Evolutionary conservation across 2,329 filamentous ascomycete species (phyloP).

Genomic region (Zymoseptoria crescenta): DNA sequence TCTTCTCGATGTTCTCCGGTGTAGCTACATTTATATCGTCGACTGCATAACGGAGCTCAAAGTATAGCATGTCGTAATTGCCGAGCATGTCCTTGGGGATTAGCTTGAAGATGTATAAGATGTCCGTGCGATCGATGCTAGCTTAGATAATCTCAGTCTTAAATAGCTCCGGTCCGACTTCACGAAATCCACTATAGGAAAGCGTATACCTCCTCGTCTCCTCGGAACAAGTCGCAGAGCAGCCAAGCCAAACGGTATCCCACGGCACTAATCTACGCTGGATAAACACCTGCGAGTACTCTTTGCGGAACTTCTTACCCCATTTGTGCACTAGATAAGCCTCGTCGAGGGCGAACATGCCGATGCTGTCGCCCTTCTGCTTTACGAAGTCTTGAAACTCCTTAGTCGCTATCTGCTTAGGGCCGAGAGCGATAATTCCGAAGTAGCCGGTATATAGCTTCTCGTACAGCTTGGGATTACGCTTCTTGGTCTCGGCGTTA

Average conservation of each 20-base stretch:
- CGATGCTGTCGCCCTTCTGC: neutral
- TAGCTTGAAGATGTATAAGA: neutral
- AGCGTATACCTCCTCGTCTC: neutral
- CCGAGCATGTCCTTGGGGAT: neutral
- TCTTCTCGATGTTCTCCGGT: neutral
- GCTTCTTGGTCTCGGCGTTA: neutral
- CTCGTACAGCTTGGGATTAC: neutral
- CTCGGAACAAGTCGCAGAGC: neutral
- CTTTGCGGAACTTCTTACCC: neutral
- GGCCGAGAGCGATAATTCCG: neutral
- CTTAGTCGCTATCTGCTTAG: neutral
- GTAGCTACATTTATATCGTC: neutral
- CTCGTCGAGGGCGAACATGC: neutral
- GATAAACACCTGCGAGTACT: neutral
- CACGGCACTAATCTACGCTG: too few relatives aligned
- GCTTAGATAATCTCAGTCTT: neutral
- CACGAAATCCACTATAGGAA: neutral
- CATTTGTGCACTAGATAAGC: neutral
- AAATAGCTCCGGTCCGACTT: neutral
- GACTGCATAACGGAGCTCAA: neutral
- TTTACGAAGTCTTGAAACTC: neutral
- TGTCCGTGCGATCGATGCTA: neutral
- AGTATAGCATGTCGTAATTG: neutral
- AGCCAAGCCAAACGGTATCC: neutral
- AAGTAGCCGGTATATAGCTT: neutral